Base-by-base conservation (phyloP, 768 basidiomycete species). In the Leccinum boreale region DNA sequence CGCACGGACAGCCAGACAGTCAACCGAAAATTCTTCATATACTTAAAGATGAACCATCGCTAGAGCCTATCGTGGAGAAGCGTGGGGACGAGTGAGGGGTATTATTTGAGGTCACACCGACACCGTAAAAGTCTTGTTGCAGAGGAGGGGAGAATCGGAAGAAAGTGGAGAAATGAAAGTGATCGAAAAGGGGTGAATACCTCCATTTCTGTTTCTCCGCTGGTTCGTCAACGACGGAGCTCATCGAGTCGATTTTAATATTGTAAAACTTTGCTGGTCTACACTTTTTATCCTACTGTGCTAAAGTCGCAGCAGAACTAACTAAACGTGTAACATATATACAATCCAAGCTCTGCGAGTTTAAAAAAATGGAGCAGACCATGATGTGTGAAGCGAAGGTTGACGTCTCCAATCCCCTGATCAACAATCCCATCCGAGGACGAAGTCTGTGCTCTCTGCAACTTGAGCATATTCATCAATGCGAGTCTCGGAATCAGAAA, bases 341-440 rank as follows among this genome's bases (percentile, higher is more conserved):
- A 48, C 48, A 51, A 45, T 31, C 45, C 28, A 45, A 46, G 24
- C 12, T 33, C 42, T 42, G 36, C 6, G 44, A 46, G 46, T 46
- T 39, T 50, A 26, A 1, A 42, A 15, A 51, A 17, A 52, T 45
- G 28, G 24, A 24, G 4, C 8, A 47, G 9, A 11, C 17, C 35
- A 31, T 1, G 4, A 46, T 14, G 26, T 24, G 10, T 29, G 15
- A 54, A 54, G 29, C 11, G 19, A 21, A 10, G 29, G 33, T 19
- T 12, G 28, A 35, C 33, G 28, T 14, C 1, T 52, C 14, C 9
- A 21, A 11, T 11, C 24, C 31, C 15, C 19, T 12, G 15, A 62
- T 80, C 66, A 88, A 65, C 90, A 92, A 65, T 91, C 90, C 87
- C 88, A 91, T 42, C 87, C 87, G 52, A 81, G 75, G n/a, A 88